Evolutionary conservation across 2,329 filamentous ascomycete species (phyloP).

Genomic region (Fusarium temperatum): DNA sequence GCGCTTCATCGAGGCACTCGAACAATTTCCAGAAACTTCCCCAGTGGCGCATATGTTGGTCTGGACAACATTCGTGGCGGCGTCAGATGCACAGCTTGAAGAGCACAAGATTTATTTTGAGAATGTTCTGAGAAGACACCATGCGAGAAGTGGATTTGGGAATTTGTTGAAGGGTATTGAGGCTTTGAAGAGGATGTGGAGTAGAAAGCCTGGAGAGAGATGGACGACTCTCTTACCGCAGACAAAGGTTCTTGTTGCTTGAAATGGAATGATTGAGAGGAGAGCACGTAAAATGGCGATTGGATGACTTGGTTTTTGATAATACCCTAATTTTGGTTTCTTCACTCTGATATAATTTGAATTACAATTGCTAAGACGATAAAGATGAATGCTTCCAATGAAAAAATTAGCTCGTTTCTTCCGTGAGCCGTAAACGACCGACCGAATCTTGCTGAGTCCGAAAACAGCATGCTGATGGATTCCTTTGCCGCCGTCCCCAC

Average conservation of each 20-base stretch:
- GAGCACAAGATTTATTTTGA: conserved; percentile 42
- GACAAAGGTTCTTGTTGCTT: conserved; percentile 40
- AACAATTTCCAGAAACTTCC: conserved; percentile 28
- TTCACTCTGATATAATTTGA: accelerated
- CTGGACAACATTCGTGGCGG: conserved; percentile 43
- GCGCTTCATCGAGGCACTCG: conserved; percentile 38
- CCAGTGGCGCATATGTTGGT: conserved; percentile 39
- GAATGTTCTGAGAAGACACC: conserved; percentile 17
- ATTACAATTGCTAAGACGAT: accelerated
- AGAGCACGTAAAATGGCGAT: neutral
- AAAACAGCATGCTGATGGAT: neutral
- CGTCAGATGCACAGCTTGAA: conserved; percentile 36
- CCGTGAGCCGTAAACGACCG: accelerated
- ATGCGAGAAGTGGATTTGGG: conserved; percentile 37
- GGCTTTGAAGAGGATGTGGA: conserved; percentile 38
- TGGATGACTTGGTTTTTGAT: neutral
- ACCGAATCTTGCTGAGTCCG: neutral
- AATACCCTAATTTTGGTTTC: conserved; percentile 12
- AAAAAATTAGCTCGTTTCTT: accelerated
- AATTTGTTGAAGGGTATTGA: conserved; percentile 39
- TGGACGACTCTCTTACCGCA: conserved; percentile 41
- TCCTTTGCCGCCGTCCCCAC: neutral
- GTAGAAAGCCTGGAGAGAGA: conserved; percentile 27
- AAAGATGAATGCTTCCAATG: neutral
- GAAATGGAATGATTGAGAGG: conserved; percentile 4